A percentile compares a stretch with the other conserved stretches of the same genome.
phyloP scores from a whole-genome alignment of 176 grass and related monocot genomes.

The Metroxylon sagu region DNA sequence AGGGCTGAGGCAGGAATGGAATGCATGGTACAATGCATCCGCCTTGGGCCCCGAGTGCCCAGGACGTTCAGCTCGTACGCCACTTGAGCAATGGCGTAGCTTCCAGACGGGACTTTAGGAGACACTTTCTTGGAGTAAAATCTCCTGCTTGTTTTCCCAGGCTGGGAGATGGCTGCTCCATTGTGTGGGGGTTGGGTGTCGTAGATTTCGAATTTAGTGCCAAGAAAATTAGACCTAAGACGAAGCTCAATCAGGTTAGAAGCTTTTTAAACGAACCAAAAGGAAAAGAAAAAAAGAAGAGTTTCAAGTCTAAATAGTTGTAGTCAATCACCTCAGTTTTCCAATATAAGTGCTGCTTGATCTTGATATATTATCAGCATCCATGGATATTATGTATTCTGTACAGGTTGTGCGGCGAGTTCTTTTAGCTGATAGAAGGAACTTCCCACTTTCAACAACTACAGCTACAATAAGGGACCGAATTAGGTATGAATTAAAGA shows the following conservation, averaged over 20 bases:
- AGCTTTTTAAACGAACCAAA: no score
- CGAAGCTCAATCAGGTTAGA: neutral
- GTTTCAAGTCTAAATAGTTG: no score
- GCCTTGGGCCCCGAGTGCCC: slow-evolving; percentile 7
- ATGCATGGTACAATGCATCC: slow-evolving; percentile 12
- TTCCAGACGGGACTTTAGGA: slow-evolving; percentile 10
- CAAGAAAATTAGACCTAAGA: slow-evolving; percentile 8
- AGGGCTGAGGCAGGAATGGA: slow-evolving; percentile 14
- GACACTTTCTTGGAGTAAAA: slow-evolving; percentile 18
- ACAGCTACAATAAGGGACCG: neutral
- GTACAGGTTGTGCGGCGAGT: slow-evolving; percentile 2
- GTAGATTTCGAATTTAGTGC: slow-evolving; percentile 10
- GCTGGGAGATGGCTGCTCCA: slow-evolving; percentile 1
- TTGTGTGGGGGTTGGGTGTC: neutral
- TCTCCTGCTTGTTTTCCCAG: slow-evolving; percentile 7
- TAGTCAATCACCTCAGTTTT: slow-evolving; percentile 3
- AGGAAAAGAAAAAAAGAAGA: no score
- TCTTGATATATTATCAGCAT: slow-evolving; percentile 2
- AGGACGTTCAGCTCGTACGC: slow-evolving; percentile 10
- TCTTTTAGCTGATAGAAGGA: slow-evolving; percentile 14
- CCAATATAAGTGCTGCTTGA: slow-evolving; percentile 8
- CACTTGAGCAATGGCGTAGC: slow-evolving; percentile 8
- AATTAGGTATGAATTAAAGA: neutral
- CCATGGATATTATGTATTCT: slow-evolving; percentile 8
- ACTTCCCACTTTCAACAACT: slow-evolving; percentile 8